phyloP scores from a whole-genome alignment of 129 eudicot genomes.

The Artemisia argyi region DNA sequence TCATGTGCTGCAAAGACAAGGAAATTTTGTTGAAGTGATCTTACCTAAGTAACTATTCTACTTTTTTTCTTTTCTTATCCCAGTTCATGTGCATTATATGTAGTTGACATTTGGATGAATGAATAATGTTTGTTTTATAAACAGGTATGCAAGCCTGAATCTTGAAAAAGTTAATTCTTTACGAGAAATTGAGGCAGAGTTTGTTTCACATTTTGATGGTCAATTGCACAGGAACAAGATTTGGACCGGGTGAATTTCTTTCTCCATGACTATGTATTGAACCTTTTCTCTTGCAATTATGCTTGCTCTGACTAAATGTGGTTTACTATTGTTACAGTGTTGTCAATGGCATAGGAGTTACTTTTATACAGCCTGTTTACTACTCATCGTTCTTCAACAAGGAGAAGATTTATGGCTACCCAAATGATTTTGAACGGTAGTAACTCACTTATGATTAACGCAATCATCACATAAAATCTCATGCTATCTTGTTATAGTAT shows the following conservation, averaged over 20 bases:
- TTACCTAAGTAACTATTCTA: slow-evolving; percentile 60
- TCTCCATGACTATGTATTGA: not conserved
- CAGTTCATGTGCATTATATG: not conserved
- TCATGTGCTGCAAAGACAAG: slow-evolving; percentile 55
- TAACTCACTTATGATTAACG: not conserved
- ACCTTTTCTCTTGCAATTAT: not conserved
- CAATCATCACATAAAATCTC: not conserved
- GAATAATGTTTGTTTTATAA: slow-evolving; percentile 1
- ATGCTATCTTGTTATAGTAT: slow-evolving; percentile 3
- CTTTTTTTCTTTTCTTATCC: not conserved
- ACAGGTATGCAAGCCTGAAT: slow-evolving; percentile 63
- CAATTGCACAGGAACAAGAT: slow-evolving; percentile 58
- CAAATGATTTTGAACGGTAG: slow-evolving; percentile 74
- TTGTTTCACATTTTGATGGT: slow-evolving; percentile 61
- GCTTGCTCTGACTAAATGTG: not conserved
- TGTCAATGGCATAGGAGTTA: slow-evolving; percentile 67
- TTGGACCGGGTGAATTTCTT: slow-evolving; percentile 67
- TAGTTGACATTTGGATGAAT: not conserved
- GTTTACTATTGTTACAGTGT: slow-evolving; percentile 48
- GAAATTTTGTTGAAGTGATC: slow-evolving; percentile 72
- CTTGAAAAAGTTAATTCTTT: slow-evolving; percentile 53
- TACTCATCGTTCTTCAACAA: slow-evolving; percentile 61
- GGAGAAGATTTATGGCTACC: slow-evolving; percentile 56
- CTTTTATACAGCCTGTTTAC: slow-evolving; percentile 64
- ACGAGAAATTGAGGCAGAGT: slow-evolving; percentile 54